phyloP scores from a whole-genome alignment of 768 basidiomycete species.

The Suillus subluteus region DNA sequence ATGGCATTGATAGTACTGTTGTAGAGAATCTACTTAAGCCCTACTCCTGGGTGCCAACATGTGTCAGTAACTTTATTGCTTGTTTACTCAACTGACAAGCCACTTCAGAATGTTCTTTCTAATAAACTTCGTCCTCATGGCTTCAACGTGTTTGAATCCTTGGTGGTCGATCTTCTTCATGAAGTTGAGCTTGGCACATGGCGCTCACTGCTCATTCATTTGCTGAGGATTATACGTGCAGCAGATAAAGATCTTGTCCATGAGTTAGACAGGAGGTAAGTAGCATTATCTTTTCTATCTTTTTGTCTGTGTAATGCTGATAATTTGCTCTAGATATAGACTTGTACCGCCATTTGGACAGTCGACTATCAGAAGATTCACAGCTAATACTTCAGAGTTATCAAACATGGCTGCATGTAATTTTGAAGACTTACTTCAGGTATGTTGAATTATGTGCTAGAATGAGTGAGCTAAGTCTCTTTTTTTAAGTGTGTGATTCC shows the following conservation, averaged over 20 bases:
- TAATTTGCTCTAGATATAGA: constrained; percentile 27
- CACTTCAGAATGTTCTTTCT: constrained; percentile 40
- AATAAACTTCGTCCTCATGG: constrained; percentile 18
- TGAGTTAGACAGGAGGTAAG: not conserved
- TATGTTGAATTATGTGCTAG: not conserved
- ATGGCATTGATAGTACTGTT: constrained; percentile 11
- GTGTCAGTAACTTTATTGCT: not conserved
- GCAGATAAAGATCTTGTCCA: not conserved
- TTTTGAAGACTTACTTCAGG: constrained; percentile 41
- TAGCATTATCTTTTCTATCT: no score
- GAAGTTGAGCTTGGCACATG: constrained; percentile 43
- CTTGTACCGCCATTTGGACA: constrained; percentile 35
- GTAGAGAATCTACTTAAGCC: constrained; percentile 18
- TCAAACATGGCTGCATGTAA: constrained; percentile 39
- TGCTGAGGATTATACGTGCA: constrained; percentile 34
- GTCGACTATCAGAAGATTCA: constrained; percentile 33
- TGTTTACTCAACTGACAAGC: not conserved
- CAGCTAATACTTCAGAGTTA: constrained; percentile 35
- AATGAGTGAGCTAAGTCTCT: not conserved
- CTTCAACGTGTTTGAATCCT: constrained; percentile 30
- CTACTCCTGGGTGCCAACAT: constrained; percentile 23
- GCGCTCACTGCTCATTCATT: constrained; percentile 38
- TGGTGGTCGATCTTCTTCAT: constrained; percentile 42
- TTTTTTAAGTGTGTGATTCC: constrained; percentile 34
- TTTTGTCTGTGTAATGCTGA: not conserved